Base-by-base conservation (phyloP, 2,329 filamentous ascomycete species). In the Paecilomyces sp. region DNA sequence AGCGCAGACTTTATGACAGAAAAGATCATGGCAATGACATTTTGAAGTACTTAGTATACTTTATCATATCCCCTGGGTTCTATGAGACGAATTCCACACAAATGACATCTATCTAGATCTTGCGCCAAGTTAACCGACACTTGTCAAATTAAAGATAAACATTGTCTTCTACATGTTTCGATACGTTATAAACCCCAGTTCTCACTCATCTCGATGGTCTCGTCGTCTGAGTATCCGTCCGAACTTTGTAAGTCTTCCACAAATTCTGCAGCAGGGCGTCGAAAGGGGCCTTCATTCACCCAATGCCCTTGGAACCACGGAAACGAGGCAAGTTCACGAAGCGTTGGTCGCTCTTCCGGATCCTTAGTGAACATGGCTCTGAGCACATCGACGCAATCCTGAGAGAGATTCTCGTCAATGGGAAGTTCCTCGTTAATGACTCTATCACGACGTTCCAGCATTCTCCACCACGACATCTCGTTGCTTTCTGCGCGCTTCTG, bases 301-400 rank as follows among this genome's bases (percentile, higher is more conserved):
- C 61, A 66, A 22, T 61, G 60, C 25, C 65, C 62, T 51, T 65
- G 63, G 57, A 70, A 72, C 70, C 69, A 72, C 12, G 68, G 68
- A 55, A 68, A 69, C 6, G 61, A 56, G 8, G 47, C 55, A 60
- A 72, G 24, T 51, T 66, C 66, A 18, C 59, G 57, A 13, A 74
- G 55, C 0, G 58, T 64, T 3, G 70, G 67, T 54, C 71, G 62
- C 15, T 68, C 33, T 9, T 36, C 30, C 12, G 61, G 60, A 3
- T 72, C 59, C 55, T 63, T 68, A 9, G 61, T 60, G 24, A 74
- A 57, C 61, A 69, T 64, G 28, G 61, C 57, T 50, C 62, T 64
- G 53, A 74, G 55, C 11, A 67, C 61, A 59, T 74, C 72, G 30
- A 64, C 64, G 51, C 70, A 74, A 56, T 71, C 71, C 58, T 72